Conservation (phyloP, 257 asterid species). For the Solanum neorickii region DNA sequence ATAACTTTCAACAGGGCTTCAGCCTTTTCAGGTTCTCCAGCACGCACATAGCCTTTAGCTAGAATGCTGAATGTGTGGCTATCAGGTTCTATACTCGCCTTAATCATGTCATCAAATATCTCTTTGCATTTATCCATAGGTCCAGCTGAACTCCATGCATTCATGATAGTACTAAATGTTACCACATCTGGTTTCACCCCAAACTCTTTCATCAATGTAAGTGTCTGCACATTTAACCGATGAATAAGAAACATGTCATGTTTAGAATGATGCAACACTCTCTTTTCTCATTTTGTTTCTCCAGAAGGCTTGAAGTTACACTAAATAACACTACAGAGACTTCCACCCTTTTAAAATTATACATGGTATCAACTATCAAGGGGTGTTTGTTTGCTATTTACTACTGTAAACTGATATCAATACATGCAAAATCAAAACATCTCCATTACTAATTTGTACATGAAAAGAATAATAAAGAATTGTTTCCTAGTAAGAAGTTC, state of each 20-base stretch:
- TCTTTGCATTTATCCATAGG: constrained; percentile 71
- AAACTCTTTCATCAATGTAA: constrained; percentile 64
- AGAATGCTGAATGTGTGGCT: constrained; percentile 78
- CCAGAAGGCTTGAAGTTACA: neutral
- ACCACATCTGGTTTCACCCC: constrained; percentile 82
- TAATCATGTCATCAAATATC: constrained; percentile 64
- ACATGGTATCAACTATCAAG: neutral
- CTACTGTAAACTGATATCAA: neutral
- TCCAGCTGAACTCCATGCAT: constrained; percentile 87
- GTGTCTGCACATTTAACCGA: constrained; percentile 27
- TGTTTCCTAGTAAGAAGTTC: neutral
- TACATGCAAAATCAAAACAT: neutral
- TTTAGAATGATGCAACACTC: neutral
- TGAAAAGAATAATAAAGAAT: neutral
- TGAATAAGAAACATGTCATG: neutral
- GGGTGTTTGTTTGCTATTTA: neutral
- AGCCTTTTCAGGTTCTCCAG: constrained; percentile 66
- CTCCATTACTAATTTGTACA: neutral
- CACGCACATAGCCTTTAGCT: constrained; percentile 86
- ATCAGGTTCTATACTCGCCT: constrained; percentile 70
- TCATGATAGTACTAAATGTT: constrained; percentile 92
- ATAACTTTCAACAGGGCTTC: constrained; percentile 48
- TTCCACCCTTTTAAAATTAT: neutral
- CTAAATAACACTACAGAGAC: neutral
- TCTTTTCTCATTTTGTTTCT: neutral